phyloP scores from a whole-genome alignment of 2,329 filamentous ascomycete species.

The Tolypocladium endophyticum region DNA sequence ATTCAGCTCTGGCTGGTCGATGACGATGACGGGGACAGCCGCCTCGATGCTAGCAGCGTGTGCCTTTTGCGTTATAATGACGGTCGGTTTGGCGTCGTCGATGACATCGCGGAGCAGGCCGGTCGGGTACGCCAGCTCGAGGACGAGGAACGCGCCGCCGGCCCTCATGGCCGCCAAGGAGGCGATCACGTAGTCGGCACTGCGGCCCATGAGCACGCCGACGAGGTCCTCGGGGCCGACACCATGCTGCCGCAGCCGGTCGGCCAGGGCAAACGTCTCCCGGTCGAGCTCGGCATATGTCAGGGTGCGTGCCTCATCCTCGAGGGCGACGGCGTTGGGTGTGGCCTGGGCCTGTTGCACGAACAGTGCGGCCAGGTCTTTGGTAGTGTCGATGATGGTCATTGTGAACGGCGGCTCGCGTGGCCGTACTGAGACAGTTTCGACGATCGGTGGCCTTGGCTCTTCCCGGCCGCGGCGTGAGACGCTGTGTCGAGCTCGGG shows the following conservation, averaged over 20 bases:
- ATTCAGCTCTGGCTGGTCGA: constrained; percentile 38
- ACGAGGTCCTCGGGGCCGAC: constrained; percentile 65
- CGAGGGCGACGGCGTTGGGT: constrained; percentile 59
- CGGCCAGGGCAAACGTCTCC: constrained; percentile 54
- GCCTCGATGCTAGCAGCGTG: constrained; percentile 57
- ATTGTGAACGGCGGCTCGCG: constrained; percentile 27
- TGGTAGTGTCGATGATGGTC: constrained; percentile 58
- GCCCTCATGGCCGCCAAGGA: constrained; percentile 69
- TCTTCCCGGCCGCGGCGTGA: background rate
- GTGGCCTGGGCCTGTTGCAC: constrained; percentile 56
- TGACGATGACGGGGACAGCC: constrained; percentile 50
- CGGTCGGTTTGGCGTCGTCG: constrained; percentile 60
- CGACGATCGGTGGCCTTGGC: background rate
- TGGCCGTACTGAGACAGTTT: background rate
- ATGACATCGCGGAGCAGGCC: constrained; percentile 66
- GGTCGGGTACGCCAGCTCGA: constrained; percentile 70
- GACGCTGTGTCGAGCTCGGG: background rate
- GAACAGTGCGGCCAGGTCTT: constrained; percentile 66
- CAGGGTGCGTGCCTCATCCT: constrained; percentile 56
- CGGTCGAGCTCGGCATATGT: constrained; percentile 65
- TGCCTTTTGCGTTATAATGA: constrained; percentile 57
- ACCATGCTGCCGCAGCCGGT: constrained; percentile 53
- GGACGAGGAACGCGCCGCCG: constrained; percentile 69
- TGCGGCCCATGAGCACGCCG: constrained; percentile 64
- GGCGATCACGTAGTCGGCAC: constrained; percentile 69